A percentile compares a stretch with the other conserved stretches of the same genome.
These are phyloP conservation scores for Spizellomyces sp. DNA, from an alignment of 192 early-diverging fungal genomes.

Conservation along the genomic window DNA sequence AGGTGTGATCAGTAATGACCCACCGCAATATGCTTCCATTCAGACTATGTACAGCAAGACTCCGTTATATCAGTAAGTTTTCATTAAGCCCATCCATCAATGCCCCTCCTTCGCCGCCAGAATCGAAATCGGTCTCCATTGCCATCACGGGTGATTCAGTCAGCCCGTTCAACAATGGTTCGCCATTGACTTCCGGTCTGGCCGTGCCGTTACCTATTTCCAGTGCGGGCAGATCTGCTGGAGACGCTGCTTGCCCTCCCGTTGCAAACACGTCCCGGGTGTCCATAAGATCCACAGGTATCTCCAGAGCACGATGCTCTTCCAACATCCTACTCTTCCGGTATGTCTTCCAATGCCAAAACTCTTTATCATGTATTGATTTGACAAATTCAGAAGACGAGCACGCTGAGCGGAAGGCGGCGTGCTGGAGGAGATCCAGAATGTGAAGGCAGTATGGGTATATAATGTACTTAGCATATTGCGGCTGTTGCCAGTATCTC, in stretches of 20 bases:
- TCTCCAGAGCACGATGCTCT: slow-evolving; percentile 6
- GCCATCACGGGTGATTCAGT: too few relatives aligned
- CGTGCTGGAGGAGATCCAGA: slow-evolving; percentile 81
- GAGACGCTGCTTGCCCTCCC: too few relatives aligned
- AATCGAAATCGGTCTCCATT: too few relatives aligned
- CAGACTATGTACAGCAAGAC: background rate
- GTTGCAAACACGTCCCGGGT: too few relatives aligned
- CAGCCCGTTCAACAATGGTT: too few relatives aligned
- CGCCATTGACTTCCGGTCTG: too few relatives aligned
- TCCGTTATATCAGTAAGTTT: background rate
- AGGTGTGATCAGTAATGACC: too few relatives aligned
- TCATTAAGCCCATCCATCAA: background rate
- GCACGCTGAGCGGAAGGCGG: slow-evolving; percentile 76
- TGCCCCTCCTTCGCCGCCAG: background rate
- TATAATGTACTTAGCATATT: slow-evolving; percentile 89
- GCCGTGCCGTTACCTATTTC: too few relatives aligned
- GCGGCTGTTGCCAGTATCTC: slow-evolving; percentile 83
- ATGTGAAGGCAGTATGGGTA: slow-evolving; percentile 89
- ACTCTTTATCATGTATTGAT: slow-evolving; percentile 79
- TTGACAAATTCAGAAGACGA: slow-evolving; percentile 70
- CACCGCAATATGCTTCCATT: too few relatives aligned
- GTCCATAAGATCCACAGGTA: background rate
- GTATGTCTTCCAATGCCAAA: slow-evolving; percentile 67
- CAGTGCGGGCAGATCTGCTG: too few relatives aligned
- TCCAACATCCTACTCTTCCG: slow-evolving; percentile 23